Evolutionary conservation across 164 flowering plant genomes (phyloP).

Genomic region (Magnolia officinalis): DNA sequence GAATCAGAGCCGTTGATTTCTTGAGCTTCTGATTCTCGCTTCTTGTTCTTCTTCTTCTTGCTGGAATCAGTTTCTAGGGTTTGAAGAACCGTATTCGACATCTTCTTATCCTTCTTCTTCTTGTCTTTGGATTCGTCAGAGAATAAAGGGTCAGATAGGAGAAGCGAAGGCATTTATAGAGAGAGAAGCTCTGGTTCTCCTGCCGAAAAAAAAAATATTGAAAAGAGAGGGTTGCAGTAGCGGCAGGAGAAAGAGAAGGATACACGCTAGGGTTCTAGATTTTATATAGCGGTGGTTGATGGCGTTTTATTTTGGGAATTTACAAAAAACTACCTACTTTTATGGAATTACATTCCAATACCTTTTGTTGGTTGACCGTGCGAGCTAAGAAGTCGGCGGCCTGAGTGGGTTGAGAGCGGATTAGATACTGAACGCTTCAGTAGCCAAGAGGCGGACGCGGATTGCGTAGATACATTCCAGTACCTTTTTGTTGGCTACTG

Average conservation of each 20-base stretch:
- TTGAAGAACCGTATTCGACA: constrained; percentile 3
- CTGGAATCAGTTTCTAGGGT: constrained; percentile 6
- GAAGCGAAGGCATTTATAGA: constrained; percentile 26
- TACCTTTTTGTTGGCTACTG: too few relatives aligned
- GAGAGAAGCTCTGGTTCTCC: neutral
- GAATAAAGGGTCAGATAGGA: constrained; percentile 5
- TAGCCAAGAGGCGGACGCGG: too few relatives aligned
- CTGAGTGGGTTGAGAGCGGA: too few relatives aligned
- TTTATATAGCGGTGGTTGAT: neutral
- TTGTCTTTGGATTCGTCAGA: constrained; percentile 12
- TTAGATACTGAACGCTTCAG: too few relatives aligned
- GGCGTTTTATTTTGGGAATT: too few relatives aligned
- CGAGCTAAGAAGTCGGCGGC: too few relatives aligned
- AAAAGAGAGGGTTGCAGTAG: neutral
- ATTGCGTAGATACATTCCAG: too few relatives aligned
- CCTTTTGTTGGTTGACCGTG: too few relatives aligned
- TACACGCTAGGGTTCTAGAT: neutral
- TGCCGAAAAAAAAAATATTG: neutral
- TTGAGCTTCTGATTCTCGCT: constrained; percentile 1
- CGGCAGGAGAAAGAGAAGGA: constrained; percentile 7
- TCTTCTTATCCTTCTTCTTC: constrained; percentile 14
- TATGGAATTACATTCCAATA: too few relatives aligned
- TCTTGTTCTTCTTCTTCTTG: constrained; percentile 22
- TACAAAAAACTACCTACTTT: too few relatives aligned
- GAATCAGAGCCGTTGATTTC: neutral